These are phyloP conservation scores for Fusarium sp. DNA, from an alignment of 2,329 filamentous ascomycete genomes.

Conservation along the genomic window DNA sequence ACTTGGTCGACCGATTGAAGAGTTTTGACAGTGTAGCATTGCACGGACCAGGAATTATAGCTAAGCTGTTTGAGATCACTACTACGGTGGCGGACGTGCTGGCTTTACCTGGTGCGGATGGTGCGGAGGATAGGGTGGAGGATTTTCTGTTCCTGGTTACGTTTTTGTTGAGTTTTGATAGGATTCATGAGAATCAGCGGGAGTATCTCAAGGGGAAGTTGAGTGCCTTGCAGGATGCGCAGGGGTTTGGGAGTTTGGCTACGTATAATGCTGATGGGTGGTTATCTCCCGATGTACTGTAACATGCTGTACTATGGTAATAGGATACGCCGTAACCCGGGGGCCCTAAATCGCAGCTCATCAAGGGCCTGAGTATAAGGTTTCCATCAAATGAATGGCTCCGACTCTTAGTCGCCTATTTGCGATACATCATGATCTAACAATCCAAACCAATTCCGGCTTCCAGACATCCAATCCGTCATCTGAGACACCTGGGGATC, in stretches of 20 bases:
- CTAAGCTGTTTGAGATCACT: constrained; percentile 70
- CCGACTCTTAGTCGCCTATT: constrained; percentile 47
- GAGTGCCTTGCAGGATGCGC: constrained; percentile 44
- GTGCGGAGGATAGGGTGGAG: constrained; percentile 59
- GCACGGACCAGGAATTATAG: constrained; percentile 67
- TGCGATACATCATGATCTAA: constrained; percentile 70
- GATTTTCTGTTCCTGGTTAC: constrained; percentile 65
- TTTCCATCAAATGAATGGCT: too few relatives aligned
- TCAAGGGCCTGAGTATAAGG: neutral
- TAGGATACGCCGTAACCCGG: too few relatives aligned
- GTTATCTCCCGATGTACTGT: neutral
- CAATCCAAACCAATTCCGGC: constrained; percentile 72
- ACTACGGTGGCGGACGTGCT: constrained; percentile 70
- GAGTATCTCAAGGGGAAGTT: constrained; percentile 57
- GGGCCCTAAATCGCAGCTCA: neutral
- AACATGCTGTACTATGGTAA: neutral
- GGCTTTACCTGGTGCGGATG: constrained; percentile 58
- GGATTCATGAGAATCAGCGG: constrained; percentile 59
- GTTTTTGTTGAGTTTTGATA: constrained; percentile 64
- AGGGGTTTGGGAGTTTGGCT: constrained; percentile 20
- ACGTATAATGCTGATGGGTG: constrained; percentile 3
- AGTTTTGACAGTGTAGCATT: constrained; percentile 61
- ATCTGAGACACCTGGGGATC: constrained; percentile 58
- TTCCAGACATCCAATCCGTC: constrained; percentile 75
- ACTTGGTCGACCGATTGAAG: constrained; percentile 51